Evolutionary conservation across 2,329 filamentous ascomycete genomes (phyloP).

Genomic region (Neonectria coccinea): DNA sequence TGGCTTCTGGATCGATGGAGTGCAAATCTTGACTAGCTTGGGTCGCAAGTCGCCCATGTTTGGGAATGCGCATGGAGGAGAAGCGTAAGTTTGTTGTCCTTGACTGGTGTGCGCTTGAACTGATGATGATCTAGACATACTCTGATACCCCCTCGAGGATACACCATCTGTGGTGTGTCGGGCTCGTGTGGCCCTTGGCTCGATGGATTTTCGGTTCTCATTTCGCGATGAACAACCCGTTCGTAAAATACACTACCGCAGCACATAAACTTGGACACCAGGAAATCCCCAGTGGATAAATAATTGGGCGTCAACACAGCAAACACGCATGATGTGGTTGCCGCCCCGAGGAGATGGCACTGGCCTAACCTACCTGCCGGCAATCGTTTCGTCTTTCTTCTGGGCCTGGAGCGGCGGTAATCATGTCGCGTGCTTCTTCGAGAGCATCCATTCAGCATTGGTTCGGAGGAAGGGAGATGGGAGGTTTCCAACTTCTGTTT

Average conservation of each 20-base stretch:
- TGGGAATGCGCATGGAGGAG: constrained; percentile 83
- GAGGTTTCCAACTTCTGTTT: background rate
- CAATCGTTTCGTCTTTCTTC: constrained; percentile 25
- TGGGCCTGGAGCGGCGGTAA: constrained; percentile 24
- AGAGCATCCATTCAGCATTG: constrained; percentile 11
- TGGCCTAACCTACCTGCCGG: constrained; percentile 11
- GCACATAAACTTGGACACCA: constrained; percentile 19
- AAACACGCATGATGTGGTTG: constrained; percentile 12
- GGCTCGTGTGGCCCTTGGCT: constrained; percentile 86
- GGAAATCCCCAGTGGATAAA: constrained; percentile 26
- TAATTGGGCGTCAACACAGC: constrained; percentile 30
- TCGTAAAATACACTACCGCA: constrained; percentile 30
- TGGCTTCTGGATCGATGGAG: constrained; percentile 85
- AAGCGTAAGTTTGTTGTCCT: constrained; percentile 73
- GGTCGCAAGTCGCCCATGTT: constrained; percentile 88
- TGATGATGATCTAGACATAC: constrained; percentile 72
- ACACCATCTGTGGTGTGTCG: constrained; percentile 87
- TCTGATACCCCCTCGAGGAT: constrained; percentile 89
- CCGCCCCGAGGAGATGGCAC: background rate
- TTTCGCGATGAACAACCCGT: constrained; percentile 49
- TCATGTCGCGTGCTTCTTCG: constrained; percentile 27
- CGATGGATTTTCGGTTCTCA: constrained; percentile 86
- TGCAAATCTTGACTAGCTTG: constrained; percentile 89
- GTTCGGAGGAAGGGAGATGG: constrained; percentile 1
- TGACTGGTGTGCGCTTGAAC: background rate